phyloP scores from a whole-genome alignment of 2,329 filamentous ascomycete species.

The Colletotrichum sp. region DNA sequence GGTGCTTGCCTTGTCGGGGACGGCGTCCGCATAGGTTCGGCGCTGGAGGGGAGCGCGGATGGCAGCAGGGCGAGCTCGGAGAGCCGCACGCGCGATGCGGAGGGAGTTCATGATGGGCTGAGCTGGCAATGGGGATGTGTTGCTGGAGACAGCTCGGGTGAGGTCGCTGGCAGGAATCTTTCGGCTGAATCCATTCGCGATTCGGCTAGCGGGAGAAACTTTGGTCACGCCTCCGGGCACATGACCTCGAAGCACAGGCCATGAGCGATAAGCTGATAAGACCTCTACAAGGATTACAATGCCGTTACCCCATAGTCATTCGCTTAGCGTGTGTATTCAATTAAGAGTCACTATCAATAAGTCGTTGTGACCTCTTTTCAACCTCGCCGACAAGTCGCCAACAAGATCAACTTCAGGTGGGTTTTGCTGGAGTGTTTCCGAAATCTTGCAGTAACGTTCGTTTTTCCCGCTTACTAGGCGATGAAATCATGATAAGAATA shows the following conservation, averaged over 20 bases:
- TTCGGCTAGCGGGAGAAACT: constrained; percentile 42
- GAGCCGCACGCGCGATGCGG: constrained; percentile 88
- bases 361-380: background rate
- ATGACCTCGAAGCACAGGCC: constrained; percentile 26
- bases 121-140: constrained; percentile 55
- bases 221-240: constrained; percentile 35
- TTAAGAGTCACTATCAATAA: background rate
- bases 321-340: background rate
- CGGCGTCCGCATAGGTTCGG: constrained; percentile 89
- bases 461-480: accelerated
- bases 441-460: background rate
- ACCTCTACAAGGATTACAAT: background rate
- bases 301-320: background rate
- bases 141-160: constrained; percentile 46
- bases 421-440: background rate
- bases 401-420: background rate
- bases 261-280: background rate
- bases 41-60: constrained; percentile 80
- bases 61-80: constrained; percentile 81
- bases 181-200: constrained; percentile 43
- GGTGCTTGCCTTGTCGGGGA: constrained; percentile 75
- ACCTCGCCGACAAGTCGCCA: background rate
- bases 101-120: constrained; percentile 86
- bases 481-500: background rate
- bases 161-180: constrained; percentile 54